Evolutionary conservation across 768 basidiomycete species (phyloP).

Genomic region (Suillus weaverae): DNA sequence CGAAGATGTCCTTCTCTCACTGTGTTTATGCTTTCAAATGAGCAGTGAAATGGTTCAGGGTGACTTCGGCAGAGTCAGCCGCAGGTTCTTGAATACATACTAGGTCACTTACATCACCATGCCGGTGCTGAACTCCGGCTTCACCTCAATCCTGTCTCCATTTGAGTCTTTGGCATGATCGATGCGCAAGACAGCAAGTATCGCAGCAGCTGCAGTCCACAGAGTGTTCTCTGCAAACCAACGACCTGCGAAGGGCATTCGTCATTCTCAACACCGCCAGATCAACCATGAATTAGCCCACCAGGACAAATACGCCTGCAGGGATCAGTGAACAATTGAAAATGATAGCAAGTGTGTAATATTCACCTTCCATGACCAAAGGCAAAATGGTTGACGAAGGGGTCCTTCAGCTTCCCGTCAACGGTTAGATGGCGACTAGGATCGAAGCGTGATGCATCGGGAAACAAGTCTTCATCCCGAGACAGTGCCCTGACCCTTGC

Average conservation of each 20-base stretch:
- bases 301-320: slow-evolving; percentile 1
- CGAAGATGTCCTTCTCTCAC: no score
- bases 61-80: no score
- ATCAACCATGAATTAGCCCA: background rate
- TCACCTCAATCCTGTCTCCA: background rate
- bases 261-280: no score
- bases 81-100: no score
- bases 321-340: no score
- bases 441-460: slow-evolving; percentile 1
- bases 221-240: background rate
- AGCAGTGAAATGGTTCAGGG: no score
- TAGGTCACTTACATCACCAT: background rate
- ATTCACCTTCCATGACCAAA: background rate
- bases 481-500: background rate
- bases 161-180: background rate
- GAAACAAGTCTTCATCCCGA: background rate
- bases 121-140: background rate
- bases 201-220: background rate
- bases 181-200: background rate
- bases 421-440: background rate
- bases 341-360: no score
- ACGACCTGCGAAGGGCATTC: background rate
- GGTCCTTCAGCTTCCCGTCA: background rate
- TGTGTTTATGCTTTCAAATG: no score
- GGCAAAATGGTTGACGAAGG: background rate